Conservation (phyloP, 2,329 filamentous ascomycete species). For the Phaeosphaeria sp. region DNA sequence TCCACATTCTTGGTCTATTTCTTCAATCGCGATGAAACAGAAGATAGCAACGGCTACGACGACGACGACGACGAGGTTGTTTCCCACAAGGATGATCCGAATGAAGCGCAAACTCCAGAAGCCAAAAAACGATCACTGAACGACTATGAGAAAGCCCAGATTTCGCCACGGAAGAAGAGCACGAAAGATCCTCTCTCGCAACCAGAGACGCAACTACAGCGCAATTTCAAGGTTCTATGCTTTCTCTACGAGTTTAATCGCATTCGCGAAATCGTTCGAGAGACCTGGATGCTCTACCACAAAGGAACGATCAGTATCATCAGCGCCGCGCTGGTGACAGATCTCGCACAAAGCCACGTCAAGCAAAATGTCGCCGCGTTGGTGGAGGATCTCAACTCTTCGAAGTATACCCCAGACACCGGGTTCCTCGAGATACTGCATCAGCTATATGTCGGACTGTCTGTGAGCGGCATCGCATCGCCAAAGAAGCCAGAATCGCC, state of each 20-base stretch:
- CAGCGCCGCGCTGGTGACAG: constrained; percentile 19
- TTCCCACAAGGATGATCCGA: background rate
- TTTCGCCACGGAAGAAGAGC: too few species aligned
- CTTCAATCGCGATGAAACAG: background rate
- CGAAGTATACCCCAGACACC: background rate
- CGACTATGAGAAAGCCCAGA: too few species aligned
- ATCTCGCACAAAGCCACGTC: constrained; percentile 20
- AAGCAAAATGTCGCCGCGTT: constrained; percentile 15
- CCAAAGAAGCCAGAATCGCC: background rate
- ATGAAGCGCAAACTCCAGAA: too few species aligned
- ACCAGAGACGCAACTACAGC: constrained; percentile 15
- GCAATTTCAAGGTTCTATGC: constrained; percentile 21
- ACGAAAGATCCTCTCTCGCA: constrained; percentile 3
- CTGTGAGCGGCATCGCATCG: background rate
- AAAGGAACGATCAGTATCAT: constrained; percentile 10
- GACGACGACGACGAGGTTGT: too few species aligned
- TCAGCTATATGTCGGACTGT: constrained; percentile 4
- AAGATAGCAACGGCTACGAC: background rate
- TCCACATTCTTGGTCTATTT: background rate
- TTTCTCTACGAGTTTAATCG: constrained; percentile 22
- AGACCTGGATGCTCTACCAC: constrained; percentile 17
- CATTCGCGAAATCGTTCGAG: constrained; percentile 13
- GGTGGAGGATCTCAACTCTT: constrained; percentile 9
- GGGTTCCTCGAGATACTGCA: constrained; percentile 5
- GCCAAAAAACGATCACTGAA: too few species aligned